Evolutionary conservation across 257 asterid species (phyloP).

Genomic region (Fraxinus pennsylvanica): DNA sequence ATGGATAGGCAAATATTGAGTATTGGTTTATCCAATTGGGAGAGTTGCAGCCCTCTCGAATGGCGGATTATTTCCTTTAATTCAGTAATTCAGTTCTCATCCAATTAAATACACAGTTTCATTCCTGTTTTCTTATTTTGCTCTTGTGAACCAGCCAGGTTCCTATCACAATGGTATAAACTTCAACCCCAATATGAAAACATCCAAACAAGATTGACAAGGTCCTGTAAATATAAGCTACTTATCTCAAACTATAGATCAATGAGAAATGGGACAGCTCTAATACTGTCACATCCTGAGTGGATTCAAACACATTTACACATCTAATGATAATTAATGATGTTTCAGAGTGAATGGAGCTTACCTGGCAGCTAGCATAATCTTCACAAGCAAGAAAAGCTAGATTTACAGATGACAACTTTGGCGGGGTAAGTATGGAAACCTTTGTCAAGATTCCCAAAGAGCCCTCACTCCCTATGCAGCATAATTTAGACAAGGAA

Average conservation of each 20-base stretch:
- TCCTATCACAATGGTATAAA: background rate
- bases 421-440: conserved; percentile 93
- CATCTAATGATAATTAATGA: background rate
- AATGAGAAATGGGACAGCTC: background rate
- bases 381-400: conserved; percentile 94
- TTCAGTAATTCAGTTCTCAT: no score
- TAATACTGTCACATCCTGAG: conserved; percentile 14
- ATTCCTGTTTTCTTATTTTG: no score
- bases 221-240: background rate
- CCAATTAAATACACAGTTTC: no score
- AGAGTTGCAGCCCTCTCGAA: no score
- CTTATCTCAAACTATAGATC: conserved; percentile 1
- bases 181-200: background rate
- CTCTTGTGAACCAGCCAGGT: no score
- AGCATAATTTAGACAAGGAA: conserved; percentile 29
- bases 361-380: conserved; percentile 94
- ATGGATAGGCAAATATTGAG: no score
- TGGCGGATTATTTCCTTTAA: no score
- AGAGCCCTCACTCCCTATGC: conserved; percentile 94
- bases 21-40: no score
- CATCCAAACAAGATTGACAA: conserved; percentile 8
- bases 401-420: conserved; percentile 78
- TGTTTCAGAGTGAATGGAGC: conserved; percentile 15
- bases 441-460: conserved; percentile 91
- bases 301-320: conserved; percentile 5